Percentiles rank a stretch among this genome's conserved stretches.
Conservation (phyloP, 208 protist genomes). For the Leishmania guyanensis region DNA sequence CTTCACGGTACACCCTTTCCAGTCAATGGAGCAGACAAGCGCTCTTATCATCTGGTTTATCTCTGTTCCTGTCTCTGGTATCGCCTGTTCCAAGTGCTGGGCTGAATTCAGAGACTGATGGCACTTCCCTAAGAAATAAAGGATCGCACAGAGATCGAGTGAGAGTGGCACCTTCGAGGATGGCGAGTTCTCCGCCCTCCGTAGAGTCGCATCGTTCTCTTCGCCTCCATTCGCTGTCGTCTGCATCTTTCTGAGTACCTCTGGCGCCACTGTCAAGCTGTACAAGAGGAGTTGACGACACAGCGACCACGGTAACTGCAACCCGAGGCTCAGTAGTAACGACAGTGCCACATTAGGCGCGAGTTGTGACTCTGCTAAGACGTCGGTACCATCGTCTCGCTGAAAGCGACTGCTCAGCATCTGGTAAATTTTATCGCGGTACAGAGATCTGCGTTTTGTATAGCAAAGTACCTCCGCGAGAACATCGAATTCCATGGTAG, state of each 20-base stretch:
- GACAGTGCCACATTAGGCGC: neutral
- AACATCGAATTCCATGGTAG: conserved; percentile 7
- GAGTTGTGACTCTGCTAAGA: neutral
- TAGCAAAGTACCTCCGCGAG: conserved; percentile 4
- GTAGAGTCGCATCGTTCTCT: neutral
- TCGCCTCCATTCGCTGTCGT: neutral
- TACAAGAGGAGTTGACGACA: conserved; percentile 7
- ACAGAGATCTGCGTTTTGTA: neutral
- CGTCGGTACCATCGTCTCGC: neutral
- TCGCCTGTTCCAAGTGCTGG: neutral
- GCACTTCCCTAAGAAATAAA: conserved; percentile 8
- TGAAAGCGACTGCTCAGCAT: neutral
- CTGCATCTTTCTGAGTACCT: conserved; percentile 13
- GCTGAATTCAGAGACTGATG: neutral
- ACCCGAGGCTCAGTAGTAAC: conserved; percentile 7
- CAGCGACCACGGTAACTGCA: conserved; percentile 3
- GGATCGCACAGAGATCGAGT: conserved; percentile 8
- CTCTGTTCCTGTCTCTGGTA: neutral
- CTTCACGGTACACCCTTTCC: conserved; percentile 3
- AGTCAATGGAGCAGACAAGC: conserved; percentile 20
- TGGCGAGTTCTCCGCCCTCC: neutral
- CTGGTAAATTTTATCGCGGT: neutral
- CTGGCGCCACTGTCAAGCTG: neutral
- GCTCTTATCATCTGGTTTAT: neutral
- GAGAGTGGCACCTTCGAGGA: conserved; percentile 6